phyloP scores from a whole-genome alignment of 805 yeast species.

The Saturnispora quitensis region DNA sequence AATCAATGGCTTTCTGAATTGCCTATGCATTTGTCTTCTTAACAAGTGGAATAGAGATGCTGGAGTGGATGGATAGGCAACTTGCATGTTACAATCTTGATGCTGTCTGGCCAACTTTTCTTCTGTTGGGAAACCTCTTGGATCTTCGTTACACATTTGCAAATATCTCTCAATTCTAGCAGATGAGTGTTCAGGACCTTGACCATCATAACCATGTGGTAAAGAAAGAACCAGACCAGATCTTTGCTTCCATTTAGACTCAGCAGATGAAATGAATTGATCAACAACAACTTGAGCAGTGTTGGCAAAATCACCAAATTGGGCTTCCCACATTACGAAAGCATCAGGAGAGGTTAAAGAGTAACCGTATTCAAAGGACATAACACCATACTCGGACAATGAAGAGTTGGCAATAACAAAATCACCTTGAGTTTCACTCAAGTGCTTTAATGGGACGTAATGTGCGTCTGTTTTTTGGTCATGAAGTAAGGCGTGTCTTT shows the following conservation, averaged over 20 bases:
- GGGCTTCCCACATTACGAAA: conserved; percentile 98
- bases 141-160: conserved; percentile 93
- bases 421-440: conserved; percentile 73
- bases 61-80: conserved; percentile 97
- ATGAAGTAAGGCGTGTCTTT: conserved; percentile 97
- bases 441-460: conserved; percentile 76
- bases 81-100: conserved; percentile 97
- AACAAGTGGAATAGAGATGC: conserved; percentile 91
- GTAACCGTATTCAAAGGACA: conserved; percentile 99
- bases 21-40: conserved; percentile 99
- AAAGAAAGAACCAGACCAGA: conserved; percentile 90
- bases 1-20: conserved; percentile 87
- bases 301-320: conserved; percentile 99
- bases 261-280: conserved; percentile 95
- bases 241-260: conserved; percentile 98
- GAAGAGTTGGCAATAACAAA: conserved; percentile 91
- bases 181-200: conserved; percentile 99
- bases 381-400: conserved; percentile 95
- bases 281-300: conserved; percentile 97
- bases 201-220: conserved; percentile 99
- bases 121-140: conserved; percentile 82
- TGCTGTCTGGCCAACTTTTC: conserved; percentile 93
- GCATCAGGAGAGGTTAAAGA: conserved; percentile 97
- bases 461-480: conserved; percentile 83
- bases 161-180: conserved; percentile 96